Percentiles rank a stretch among this genome's conserved stretches.
phyloP scores from a whole-genome alignment of 352 stramenopile species.

The Phytophthora melonis region DNA sequence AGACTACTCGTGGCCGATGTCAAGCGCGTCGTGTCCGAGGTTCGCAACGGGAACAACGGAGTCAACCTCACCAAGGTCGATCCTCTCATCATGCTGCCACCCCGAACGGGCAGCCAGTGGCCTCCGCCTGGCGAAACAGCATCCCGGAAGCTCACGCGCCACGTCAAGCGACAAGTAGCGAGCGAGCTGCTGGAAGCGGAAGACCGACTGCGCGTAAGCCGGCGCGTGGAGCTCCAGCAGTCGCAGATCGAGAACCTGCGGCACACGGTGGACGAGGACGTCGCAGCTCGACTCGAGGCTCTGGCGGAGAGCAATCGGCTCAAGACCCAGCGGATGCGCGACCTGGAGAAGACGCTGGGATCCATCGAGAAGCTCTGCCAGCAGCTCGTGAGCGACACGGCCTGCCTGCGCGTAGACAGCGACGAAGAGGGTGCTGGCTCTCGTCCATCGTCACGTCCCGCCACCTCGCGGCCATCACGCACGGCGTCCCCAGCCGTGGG shows the following conservation, averaged over 20 bases:
- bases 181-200: slow-evolving; percentile 38
- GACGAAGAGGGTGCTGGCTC: slow-evolving; percentile 23
- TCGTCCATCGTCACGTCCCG: slow-evolving; percentile 13
- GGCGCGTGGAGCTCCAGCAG: slow-evolving; percentile 54
- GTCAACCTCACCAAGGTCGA: slow-evolving; percentile 59
- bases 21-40: slow-evolving; percentile 53
- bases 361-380: slow-evolving; percentile 76
- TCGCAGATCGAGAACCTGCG: slow-evolving; percentile 57
- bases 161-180: slow-evolving; percentile 54
- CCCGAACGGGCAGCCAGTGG: slow-evolving; percentile 1
- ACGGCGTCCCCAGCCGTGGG: slow-evolving; percentile 14
- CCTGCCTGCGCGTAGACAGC: slow-evolving; percentile 47
- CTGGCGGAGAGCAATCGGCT: slow-evolving; percentile 66
- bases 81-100: slow-evolving; percentile 49
- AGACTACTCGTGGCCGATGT: slow-evolving; percentile 51
- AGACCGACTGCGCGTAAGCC: slow-evolving; percentile 32
- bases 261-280: slow-evolving; percentile 52
- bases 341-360: slow-evolving; percentile 65
- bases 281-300: slow-evolving; percentile 50
- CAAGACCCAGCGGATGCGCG: slow-evolving; percentile 64
- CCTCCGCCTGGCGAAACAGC: slow-evolving; percentile 15
- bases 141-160: slow-evolving; percentile 60
- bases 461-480: slow-evolving; percentile 9
- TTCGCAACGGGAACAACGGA: slow-evolving; percentile 52
- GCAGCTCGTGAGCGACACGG: slow-evolving; percentile 65